Evolutionary conservation across 75 land plant species (phyloP).

Genomic region (Pseudotsuga menziesii): DNA sequence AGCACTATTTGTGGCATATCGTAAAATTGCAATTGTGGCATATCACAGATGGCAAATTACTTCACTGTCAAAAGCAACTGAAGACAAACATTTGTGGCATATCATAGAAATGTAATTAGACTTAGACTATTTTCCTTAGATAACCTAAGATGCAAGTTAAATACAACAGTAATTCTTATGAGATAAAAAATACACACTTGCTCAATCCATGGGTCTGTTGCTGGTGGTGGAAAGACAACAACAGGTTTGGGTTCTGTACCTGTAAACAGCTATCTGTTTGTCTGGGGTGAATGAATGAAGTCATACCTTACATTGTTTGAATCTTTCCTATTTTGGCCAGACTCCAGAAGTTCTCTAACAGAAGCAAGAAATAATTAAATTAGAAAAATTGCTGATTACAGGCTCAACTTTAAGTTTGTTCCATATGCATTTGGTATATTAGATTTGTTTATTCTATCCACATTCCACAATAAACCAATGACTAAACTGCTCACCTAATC

Average conservation of each 20-base stretch:
- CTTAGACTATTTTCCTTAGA: neutral
- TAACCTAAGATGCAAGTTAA: neutral
- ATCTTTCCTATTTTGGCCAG: conserved; percentile 62
- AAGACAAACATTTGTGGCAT: conserved; percentile 39
- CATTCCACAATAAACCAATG: neutral
- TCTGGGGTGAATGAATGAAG: conserved; percentile 1
- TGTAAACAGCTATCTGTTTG: conserved; percentile 60
- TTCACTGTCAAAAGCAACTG: conserved; percentile 41
- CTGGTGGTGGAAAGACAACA: conserved; percentile 69
- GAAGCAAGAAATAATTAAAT: neutral
- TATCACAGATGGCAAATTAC: conserved; percentile 37
- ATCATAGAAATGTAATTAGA: neutral
- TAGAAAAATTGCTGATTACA: neutral
- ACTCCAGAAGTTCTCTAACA: conserved; percentile 66
- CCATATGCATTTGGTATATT: neutral
- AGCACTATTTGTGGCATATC: conserved; percentile 11
- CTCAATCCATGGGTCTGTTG: conserved; percentile 82
- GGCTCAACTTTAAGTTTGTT: neutral
- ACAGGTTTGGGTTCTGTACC: conserved; percentile 62
- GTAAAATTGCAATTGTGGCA: neutral
- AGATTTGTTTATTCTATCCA: neutral
- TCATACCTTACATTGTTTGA: conserved; percentile 33
- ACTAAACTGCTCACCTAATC: conserved; percentile 35
- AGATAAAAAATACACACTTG: conserved; percentile 40
- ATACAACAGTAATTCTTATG: neutral